Base-by-base conservation (phyloP, 345 rosid species). In the Eucalyptus leucophloia region DNA sequence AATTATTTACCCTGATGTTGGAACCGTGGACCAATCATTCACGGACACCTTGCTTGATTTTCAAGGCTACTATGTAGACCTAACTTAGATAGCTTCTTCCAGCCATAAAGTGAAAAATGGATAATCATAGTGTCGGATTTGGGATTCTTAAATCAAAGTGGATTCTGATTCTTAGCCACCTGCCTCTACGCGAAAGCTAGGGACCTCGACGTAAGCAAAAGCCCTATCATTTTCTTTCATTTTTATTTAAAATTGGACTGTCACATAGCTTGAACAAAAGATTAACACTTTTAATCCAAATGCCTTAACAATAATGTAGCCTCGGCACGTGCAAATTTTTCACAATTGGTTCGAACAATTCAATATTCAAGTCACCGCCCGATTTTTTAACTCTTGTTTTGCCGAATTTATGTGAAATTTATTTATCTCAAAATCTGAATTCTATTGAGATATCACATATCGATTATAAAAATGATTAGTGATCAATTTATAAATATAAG, bases 71-170 rank as follows among this genome's bases (percentile, higher is more conserved):
- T n/a, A 67, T 16, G 1, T 67, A 67, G 37, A 69, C 42, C 81
- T 34, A 37, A 37, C 44, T 10, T 77, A 21, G 47, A 77, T 21
- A 77, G 12, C 47, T 77, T 21, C 83, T 77, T 77, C 65, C n/a
- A 54, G 53, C 87, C 23, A 47, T 23, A 67, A 37, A 83, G 67
- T 40, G 83, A 21, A 37, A 77, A 21, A 77, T 37, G 83, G 15
- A 37, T 37, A 21, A 77, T 77, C 83, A 21, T 37, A 21, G 15
- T 21, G 83, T 77, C 15, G 47, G 62, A 56, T 53, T 86, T 89
- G 53, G 65, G 88, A 88, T 89, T 87, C 90, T 89, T 62, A n/a
- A 85, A 37, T 56, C 87, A 89, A 91, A 89, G 90, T 90, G 89
- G 89, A 82, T 24, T 53, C 42, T 87, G 88, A 86, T 90, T 89